These are phyloP conservation scores for Canariomyces notabilis DNA, from an alignment of 2,329 filamentous ascomycete genomes.

Conservation along the genomic window DNA sequence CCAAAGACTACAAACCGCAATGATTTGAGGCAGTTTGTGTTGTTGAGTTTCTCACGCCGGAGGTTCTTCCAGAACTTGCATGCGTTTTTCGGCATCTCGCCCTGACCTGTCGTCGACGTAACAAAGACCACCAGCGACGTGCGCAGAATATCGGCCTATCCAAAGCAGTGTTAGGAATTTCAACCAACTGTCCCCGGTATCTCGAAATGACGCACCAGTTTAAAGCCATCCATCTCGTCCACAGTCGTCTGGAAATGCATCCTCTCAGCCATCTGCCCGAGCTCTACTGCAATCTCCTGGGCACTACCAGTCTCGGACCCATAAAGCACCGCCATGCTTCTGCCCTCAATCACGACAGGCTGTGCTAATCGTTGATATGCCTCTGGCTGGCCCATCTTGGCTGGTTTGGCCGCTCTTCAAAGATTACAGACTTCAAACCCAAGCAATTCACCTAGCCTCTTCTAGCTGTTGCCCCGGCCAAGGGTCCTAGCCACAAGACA, in stretches of 20 bases:
- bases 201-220: slow-evolving; percentile 55
- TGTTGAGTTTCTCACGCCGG: slow-evolving; percentile 69
- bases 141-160: slow-evolving; percentile 44
- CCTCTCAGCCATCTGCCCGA: slow-evolving; percentile 68
- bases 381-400: slow-evolving; percentile 7
- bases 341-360: slow-evolving; percentile 17
- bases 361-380: background rate
- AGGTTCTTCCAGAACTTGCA: slow-evolving; percentile 79
- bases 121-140: slow-evolving; percentile 67
- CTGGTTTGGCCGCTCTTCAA: too few relatives aligned
- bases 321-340: slow-evolving; percentile 69
- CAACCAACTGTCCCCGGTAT: background rate
- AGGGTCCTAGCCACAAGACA: too few relatives aligned
- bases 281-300: slow-evolving; percentile 82
- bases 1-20: slow-evolving; percentile 82
- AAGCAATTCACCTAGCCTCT: too few relatives aligned
- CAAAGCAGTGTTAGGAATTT: background rate
- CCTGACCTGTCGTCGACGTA: slow-evolving; percentile 89
- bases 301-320: slow-evolving; percentile 94
- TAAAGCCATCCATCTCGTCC: slow-evolving; percentile 69
- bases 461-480: too few relatives aligned
- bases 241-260: slow-evolving; percentile 73
- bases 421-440: too few relatives aligned
- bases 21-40: slow-evolving; percentile 57
- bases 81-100: slow-evolving; percentile 83